Percentiles rank a stretch among this genome's conserved stretches.
phyloP scores from a whole-genome alignment of 2,329 filamentous ascomycete genomes.

The Stagonosporopsis rhizophila region DNA sequence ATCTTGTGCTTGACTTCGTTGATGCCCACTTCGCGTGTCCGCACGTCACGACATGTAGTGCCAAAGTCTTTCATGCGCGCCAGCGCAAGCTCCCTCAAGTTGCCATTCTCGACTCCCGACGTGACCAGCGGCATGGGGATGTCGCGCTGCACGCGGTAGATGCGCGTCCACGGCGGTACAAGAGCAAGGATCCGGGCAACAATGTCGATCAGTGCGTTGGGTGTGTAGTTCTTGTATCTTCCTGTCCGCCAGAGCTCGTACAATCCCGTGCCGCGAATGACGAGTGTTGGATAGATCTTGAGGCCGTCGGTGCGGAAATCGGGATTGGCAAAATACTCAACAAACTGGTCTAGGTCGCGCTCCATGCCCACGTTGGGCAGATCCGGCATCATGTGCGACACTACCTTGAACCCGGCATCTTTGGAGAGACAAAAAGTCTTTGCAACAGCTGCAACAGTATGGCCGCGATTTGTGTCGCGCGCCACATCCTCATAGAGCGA shows the following conservation, averaged over 20 bases:
- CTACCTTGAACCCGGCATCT: slow-evolving; percentile 98
- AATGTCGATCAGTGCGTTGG: slow-evolving; percentile 93
- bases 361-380: slow-evolving; percentile 98
- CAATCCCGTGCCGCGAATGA: slow-evolving; percentile 93
- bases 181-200: slow-evolving; percentile 95
- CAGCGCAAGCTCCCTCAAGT: slow-evolving; percentile 88
- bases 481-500: slow-evolving; percentile 98
- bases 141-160: slow-evolving; percentile 97
- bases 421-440: slow-evolving; percentile 98
- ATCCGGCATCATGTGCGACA: slow-evolving; percentile 99
- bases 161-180: slow-evolving; percentile 96
- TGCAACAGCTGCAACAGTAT: slow-evolving; percentile 92
- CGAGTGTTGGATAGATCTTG: slow-evolving; percentile 97
- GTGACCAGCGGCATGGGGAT: slow-evolving; percentile 99
- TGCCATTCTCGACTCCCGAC: slow-evolving; percentile 96
- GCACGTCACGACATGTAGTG: slow-evolving; percentile 93
- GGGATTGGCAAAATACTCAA: slow-evolving; percentile 97
- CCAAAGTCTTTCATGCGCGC: slow-evolving; percentile 99
- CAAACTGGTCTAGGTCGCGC: slow-evolving; percentile 93
- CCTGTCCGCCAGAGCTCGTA: slow-evolving; percentile 98
- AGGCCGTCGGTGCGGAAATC: slow-evolving; percentile 95
- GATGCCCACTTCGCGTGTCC: slow-evolving; percentile 95
- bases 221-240: slow-evolving; percentile 97
- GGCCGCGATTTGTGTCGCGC: slow-evolving; percentile 95
- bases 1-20: slow-evolving; percentile 99